These are phyloP conservation scores for Rhizopogon vesiculosus DNA, from an alignment of 768 basidiomycete species.

Conservation along the genomic window DNA sequence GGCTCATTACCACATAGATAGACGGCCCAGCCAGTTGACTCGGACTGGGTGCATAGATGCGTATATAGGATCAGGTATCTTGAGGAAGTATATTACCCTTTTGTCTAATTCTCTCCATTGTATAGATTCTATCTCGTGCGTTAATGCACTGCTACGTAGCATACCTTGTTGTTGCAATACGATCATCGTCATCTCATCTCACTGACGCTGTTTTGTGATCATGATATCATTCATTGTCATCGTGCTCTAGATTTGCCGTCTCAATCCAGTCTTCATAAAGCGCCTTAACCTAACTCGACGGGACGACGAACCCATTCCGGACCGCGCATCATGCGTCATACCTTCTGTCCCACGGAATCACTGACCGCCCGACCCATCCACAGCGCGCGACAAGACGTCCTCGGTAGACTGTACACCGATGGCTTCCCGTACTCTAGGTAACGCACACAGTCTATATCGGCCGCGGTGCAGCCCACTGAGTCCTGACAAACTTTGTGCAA, in stretches of 20 bases:
- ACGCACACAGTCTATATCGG: background rate
- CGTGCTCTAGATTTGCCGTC: no score
- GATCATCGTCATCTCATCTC: no score
- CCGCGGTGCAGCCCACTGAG: no score
- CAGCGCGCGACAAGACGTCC: conserved; percentile 11
- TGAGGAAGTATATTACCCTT: conserved; percentile 31
- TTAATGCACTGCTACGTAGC: no score
- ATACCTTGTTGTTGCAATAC: no score
- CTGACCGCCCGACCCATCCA: conserved; percentile 7
- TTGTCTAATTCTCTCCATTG: conserved; percentile 1
- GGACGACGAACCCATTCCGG: background rate
- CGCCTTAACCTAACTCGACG: background rate
- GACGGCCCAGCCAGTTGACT: background rate
- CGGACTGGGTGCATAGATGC: background rate
- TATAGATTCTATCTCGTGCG: no score
- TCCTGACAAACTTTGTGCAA: conserved; percentile 4
- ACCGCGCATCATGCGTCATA: background rate
- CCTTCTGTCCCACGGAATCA: conserved; percentile 1
- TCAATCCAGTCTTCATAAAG: no score
- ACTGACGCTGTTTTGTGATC: no score
- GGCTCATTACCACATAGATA: background rate
- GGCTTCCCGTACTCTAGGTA: conserved; percentile 34
- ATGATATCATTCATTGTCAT: no score
- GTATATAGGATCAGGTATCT: conserved; percentile 20
- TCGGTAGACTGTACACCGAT: conserved; percentile 15